Conservation (phyloP, 225 moss, liverwort and hornwort genomes). For the Climacium dendroides region DNA sequence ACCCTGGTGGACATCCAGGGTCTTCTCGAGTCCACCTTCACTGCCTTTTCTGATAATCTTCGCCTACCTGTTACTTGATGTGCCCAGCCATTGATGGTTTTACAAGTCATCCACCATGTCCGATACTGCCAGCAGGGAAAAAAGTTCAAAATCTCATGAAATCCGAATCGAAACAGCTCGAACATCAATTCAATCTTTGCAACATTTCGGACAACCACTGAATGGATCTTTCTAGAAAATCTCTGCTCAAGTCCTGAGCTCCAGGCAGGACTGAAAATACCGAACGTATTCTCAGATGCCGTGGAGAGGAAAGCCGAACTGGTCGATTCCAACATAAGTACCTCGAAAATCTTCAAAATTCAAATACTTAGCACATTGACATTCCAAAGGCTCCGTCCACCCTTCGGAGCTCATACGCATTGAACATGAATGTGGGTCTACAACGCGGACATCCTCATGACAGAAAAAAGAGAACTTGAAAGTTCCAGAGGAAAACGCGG, state of each 20-base stretch:
- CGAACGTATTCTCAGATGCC: background rate
- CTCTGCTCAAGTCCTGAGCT: background rate
- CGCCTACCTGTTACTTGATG: background rate
- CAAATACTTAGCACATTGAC: background rate
- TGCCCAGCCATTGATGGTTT: background rate
- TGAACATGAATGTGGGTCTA: background rate
- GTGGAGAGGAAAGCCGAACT: background rate
- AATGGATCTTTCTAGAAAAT: background rate
- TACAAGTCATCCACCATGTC: background rate
- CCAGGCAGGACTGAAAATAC: background rate
- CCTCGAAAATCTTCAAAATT: background rate
- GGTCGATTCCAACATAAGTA: background rate
- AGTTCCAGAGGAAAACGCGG: background rate
- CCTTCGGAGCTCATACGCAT: background rate
- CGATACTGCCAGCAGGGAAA: background rate
- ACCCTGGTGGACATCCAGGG: conserved; percentile 75
- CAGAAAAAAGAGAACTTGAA: background rate
- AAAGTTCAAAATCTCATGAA: background rate
- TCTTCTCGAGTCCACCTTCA: conserved; percentile 19
- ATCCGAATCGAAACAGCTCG: background rate
- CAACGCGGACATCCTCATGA: background rate
- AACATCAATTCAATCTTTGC: background rate
- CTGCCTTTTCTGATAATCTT: background rate
- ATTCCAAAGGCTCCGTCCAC: background rate
- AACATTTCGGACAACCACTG: background rate